phyloP scores from a whole-genome alignment of 202 grass and related monocot species.

The Cymbopogon flexuosus region DNA sequence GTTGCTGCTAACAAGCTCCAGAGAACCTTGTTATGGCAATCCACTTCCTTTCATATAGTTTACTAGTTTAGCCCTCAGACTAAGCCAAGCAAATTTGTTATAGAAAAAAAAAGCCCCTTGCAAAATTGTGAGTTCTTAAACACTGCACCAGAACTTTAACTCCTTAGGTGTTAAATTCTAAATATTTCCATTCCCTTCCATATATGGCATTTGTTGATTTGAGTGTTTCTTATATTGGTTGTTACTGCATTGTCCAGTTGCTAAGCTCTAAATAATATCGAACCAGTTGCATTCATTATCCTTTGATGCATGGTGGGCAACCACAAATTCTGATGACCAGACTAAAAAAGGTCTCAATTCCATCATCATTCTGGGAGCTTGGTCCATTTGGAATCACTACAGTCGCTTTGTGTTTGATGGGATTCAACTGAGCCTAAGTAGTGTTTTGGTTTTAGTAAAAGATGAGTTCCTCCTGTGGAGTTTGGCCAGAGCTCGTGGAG shows the following conservation, averaged over 20 bases:
- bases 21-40: not conserved
- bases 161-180: not conserved
- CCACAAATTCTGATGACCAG: too few species aligned
- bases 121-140: not conserved
- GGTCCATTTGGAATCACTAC: too few species aligned
- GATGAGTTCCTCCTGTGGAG: too few species aligned
- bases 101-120: not conserved
- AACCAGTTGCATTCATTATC: slow-evolving; percentile 11
- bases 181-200: not conserved
- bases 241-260: not conserved
- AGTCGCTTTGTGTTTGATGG: too few species aligned
- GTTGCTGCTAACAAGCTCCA: not conserved
- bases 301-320: too few species aligned
- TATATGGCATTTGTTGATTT: not conserved
- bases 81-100: not conserved
- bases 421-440: too few species aligned
- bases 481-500: too few species aligned
- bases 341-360: too few species aligned
- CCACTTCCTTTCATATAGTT: not conserved
- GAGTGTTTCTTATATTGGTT: not conserved
- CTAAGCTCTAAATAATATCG: not conserved
- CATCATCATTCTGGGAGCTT: too few species aligned
- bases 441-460: too few species aligned
- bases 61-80: not conserved
- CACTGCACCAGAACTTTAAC: not conserved